These are phyloP conservation scores for Skeletonema menzelii DNA, from an alignment of 108 stramenopile species.

Conservation along the genomic window DNA sequence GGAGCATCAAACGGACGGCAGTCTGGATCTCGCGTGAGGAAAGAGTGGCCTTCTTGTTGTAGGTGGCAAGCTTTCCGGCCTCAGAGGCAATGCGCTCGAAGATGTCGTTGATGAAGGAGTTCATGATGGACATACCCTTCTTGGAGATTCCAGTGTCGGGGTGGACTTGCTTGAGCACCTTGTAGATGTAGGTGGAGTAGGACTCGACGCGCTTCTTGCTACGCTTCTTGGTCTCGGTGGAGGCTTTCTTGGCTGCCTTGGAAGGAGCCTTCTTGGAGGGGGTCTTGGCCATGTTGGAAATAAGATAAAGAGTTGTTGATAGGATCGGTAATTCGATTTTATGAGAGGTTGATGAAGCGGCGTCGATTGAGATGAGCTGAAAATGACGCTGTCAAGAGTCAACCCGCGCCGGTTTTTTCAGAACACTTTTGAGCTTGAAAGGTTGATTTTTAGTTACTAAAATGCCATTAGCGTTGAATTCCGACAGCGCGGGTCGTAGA, in stretches of 20 bases:
- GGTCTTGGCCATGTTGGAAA: conserved; percentile 60
- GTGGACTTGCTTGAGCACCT: conserved; percentile 89
- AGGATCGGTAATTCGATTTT: background rate
- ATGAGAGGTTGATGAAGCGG: background rate
- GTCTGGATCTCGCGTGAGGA: conserved; percentile 92
- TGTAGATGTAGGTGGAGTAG: conserved; percentile 92
- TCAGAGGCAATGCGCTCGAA: conserved; percentile 85
- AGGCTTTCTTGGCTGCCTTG: conserved; percentile 77
- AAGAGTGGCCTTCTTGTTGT: conserved; percentile 94
- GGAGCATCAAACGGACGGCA: conserved; percentile 90
- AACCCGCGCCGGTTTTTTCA: background rate
- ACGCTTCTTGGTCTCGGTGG: conserved; percentile 70
- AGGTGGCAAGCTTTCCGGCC: conserved; percentile 88
- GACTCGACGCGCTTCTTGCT: conserved; percentile 80
- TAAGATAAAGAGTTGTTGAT: conserved; percentile 39
- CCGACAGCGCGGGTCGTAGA: background rate
- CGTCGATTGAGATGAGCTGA: background rate
- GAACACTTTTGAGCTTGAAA: background rate
- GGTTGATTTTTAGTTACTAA: background rate
- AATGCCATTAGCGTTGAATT: background rate
- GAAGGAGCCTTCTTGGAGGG: conserved; percentile 63
- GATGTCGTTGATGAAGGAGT: too few relatives aligned
- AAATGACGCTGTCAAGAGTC: background rate
- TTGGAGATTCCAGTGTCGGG: conserved; percentile 64
- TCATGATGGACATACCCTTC: too few relatives aligned